phyloP scores from a whole-genome alignment of 2,329 filamentous ascomycete genomes.

The Dactylellina drechsleri region DNA sequence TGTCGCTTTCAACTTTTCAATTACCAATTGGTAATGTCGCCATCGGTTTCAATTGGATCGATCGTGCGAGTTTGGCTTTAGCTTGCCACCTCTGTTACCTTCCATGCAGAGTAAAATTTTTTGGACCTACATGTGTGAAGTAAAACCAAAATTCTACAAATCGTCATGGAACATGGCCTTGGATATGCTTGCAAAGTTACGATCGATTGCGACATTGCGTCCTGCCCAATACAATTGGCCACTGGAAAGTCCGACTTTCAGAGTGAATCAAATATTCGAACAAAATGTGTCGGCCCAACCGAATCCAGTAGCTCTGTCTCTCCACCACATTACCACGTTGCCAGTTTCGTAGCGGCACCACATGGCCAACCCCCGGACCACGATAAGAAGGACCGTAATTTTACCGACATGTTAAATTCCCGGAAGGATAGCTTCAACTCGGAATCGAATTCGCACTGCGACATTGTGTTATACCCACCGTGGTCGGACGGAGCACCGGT shows the following conservation, averaged over 20 bases:
- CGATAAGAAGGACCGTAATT: neutral
- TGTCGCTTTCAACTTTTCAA: neutral
- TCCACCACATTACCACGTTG: neutral
- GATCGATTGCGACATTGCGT: constrained; percentile 1
- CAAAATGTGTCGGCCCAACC: constrained; percentile 2
- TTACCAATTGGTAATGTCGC: neutral
- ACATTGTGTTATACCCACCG: neutral
- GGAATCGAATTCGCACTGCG: neutral
- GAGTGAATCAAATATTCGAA: too few species aligned
- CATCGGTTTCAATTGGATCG: neutral
- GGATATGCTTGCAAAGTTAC: neutral
- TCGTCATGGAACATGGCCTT: neutral
- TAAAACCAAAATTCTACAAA: neutral
- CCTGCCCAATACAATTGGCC: neutral
- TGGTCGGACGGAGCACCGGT: constrained; percentile 36
- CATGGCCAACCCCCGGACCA: neutral
- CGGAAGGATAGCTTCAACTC: neutral
- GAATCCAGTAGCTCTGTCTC: neutral
- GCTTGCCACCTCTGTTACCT: constrained; percentile 10
- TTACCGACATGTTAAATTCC: neutral
- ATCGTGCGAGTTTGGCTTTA: neutral
- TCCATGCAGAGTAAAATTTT: constrained; percentile 9
- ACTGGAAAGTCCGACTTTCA: too few species aligned
- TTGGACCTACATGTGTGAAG: neutral
- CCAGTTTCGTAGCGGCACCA: constrained; percentile 1